These are phyloP conservation scores for Mortierella alpina DNA, from an alignment of 192 early-diverging fungal genomes.

Conservation along the genomic window DNA sequence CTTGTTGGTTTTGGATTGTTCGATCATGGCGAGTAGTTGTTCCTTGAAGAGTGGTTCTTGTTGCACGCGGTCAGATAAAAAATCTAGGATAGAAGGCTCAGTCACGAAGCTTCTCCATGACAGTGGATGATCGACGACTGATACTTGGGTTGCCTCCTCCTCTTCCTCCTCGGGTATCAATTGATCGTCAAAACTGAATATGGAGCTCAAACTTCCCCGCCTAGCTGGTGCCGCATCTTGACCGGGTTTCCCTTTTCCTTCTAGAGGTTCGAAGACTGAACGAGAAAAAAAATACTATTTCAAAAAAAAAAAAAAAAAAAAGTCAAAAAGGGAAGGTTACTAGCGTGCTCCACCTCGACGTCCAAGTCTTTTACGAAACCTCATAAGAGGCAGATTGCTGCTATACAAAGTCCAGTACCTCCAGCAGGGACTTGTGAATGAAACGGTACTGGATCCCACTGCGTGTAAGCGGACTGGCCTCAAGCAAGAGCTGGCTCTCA, in stretches of 20 bases:
- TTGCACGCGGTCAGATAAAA: slow-evolving; percentile 19
- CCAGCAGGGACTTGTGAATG: slow-evolving; percentile 12
- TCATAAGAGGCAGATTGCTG: too few species aligned
- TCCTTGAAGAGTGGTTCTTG: neutral
- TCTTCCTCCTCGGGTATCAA: neutral
- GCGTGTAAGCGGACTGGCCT: slow-evolving; percentile 1
- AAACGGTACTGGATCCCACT: slow-evolving; percentile 12
- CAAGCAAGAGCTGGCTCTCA: slow-evolving; percentile 10
- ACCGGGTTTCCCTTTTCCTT: neutral
- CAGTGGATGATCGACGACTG: slow-evolving; percentile 11
- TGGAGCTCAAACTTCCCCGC: neutral
- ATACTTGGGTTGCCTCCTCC: neutral
- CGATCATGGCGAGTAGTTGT: slow-evolving; percentile 3
- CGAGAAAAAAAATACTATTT: slow-evolving; percentile 5
- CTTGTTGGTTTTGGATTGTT: neutral
- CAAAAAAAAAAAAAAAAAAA: too few species aligned
- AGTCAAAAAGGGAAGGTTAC: too few species aligned
- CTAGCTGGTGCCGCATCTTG: neutral
- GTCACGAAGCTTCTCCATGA: neutral
- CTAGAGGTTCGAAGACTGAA: slow-evolving; percentile 15
- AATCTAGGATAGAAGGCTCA: slow-evolving; percentile 8
- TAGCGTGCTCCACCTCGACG: too few species aligned
- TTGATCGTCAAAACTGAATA: neutral
- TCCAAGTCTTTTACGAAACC: too few species aligned
- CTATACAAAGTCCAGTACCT: too few species aligned